These are phyloP conservation scores for Phaeoacremonium minimum DNA, from an alignment of 2,329 filamentous ascomycete species.

Conservation along the genomic window DNA sequence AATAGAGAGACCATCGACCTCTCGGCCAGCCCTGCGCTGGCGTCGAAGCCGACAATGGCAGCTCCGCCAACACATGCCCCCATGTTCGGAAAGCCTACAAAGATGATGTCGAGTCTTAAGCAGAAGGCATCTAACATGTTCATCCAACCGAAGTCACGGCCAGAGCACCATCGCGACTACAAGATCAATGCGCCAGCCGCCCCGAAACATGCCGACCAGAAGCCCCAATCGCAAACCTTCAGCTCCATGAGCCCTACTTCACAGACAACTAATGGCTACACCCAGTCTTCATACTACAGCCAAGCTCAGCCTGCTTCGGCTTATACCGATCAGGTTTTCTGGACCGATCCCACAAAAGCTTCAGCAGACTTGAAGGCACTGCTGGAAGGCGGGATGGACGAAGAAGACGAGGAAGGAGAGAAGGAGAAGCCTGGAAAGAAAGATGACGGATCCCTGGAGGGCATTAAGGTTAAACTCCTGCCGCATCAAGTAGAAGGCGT, in stretches of 20 bases:
- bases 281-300: constrained; percentile 17
- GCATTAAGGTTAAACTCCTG: constrained; percentile 80
- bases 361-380: constrained; percentile 74
- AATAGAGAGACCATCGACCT: constrained; percentile 24
- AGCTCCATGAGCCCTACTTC: constrained; percentile 32
- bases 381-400: constrained; percentile 77
- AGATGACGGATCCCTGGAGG: constrained; percentile 59
- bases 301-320: constrained; percentile 6
- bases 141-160: constrained; percentile 48
- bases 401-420: constrained; percentile 57
- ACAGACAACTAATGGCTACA: constrained; percentile 21
- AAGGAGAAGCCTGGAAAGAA: constrained; percentile 28
- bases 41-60: constrained; percentile 10
- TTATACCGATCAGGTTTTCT: constrained; percentile 46
- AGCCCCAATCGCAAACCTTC: constrained; percentile 43
- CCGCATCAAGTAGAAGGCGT: constrained; percentile 94
- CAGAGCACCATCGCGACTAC: constrained; percentile 52
- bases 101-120: constrained; percentile 46
- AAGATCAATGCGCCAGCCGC: constrained; percentile 41
- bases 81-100: constrained; percentile 32
- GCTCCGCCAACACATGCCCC: constrained; percentile 20
- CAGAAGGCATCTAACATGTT: constrained; percentile 51
- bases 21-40: constrained; percentile 18
- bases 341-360: constrained; percentile 68
- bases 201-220: constrained; percentile 41